Conservation (phyloP, 192 early-diverging fungal species). For the Pecoramyces ruminantium region DNA sequence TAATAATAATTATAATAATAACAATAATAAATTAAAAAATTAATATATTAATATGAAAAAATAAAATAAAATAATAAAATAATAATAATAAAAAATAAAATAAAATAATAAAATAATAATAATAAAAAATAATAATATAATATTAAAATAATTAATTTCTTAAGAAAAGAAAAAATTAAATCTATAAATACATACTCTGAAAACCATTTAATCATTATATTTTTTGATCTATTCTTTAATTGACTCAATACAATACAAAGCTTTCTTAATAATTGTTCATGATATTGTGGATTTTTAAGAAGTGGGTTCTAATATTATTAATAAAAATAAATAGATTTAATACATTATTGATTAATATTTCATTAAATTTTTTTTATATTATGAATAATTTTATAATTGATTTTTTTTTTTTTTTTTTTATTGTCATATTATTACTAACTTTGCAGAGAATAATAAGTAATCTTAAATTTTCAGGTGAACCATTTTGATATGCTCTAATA, state of each 20-base stretch:
- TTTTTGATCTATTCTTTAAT: constrained; percentile 12
- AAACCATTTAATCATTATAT: constrained; percentile 25
- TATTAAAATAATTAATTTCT: too few species aligned
- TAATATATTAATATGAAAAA: too few species aligned
- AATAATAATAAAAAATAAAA: too few species aligned
- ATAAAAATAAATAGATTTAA: too few species aligned
- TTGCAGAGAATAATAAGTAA: constrained; percentile 14
- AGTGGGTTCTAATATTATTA: constrained; percentile 40
- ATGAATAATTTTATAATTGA: too few species aligned
- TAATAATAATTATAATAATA: background rate
- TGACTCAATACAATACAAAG: constrained; percentile 19
- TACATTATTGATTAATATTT: too few species aligned
- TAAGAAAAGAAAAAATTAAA: too few species aligned
- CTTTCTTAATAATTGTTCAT: constrained; percentile 22
- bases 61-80: too few species aligned
- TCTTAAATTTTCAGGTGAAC: constrained; percentile 6
- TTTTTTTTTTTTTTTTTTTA: too few species aligned
- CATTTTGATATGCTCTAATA: constrained; percentile 9
- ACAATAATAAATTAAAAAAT: background rate
- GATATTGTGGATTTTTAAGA: constrained; percentile 18
- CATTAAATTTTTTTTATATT: background rate
- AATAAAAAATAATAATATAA: too few species aligned
- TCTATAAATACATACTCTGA: constrained; percentile 5
- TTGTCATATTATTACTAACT: constrained; percentile 2
- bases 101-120: too few species aligned